Conservation (phyloP, 2,329 filamentous ascomycete species). For the Epichloe gansuensis region DNA sequence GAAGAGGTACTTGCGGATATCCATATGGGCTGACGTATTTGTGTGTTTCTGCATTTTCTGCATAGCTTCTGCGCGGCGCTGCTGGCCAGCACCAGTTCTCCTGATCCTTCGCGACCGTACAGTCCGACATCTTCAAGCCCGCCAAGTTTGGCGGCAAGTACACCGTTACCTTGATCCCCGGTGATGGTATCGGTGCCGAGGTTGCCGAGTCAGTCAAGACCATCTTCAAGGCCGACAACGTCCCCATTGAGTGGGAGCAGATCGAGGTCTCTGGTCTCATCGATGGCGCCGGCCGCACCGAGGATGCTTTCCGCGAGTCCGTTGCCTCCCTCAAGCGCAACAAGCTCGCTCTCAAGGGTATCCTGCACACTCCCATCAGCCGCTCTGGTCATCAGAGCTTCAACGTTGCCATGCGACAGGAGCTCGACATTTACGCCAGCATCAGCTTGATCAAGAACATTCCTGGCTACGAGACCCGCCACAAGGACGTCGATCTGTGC, state of each 20-base stretch:
- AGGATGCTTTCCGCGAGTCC: constrained; percentile 90
- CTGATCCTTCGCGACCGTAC: constrained; percentile 64
- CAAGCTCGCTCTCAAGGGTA: constrained; percentile 98
- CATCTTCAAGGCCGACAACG: constrained; percentile 98
- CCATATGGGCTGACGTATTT: not conserved
- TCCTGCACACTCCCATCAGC: constrained; percentile 93
- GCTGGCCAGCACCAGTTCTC: constrained; percentile 32
- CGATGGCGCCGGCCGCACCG: constrained; percentile 66
- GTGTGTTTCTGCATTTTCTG: not conserved
- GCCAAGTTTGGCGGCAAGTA: constrained; percentile 99
- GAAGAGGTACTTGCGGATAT: not conserved
- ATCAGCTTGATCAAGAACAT: constrained; percentile 99
- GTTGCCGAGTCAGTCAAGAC: constrained; percentile 97
- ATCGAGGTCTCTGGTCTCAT: constrained; percentile 89
- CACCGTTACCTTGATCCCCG: constrained; percentile 95
- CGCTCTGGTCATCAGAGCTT: constrained; percentile 97
- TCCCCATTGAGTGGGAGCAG: constrained; percentile 98
- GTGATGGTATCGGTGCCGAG: constrained; percentile 97
- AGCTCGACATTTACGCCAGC: constrained; percentile 98
- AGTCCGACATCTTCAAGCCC: constrained; percentile 96
- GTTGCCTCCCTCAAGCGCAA: constrained; percentile 94
- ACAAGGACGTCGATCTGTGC: constrained; percentile 94
- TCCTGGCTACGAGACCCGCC: constrained; percentile 92
- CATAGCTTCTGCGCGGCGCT: constrained; percentile 41
- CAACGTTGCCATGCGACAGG: constrained; percentile 98